Conservation (phyloP, 257 asterid genomes). For the Solanum raphanifolium region DNA sequence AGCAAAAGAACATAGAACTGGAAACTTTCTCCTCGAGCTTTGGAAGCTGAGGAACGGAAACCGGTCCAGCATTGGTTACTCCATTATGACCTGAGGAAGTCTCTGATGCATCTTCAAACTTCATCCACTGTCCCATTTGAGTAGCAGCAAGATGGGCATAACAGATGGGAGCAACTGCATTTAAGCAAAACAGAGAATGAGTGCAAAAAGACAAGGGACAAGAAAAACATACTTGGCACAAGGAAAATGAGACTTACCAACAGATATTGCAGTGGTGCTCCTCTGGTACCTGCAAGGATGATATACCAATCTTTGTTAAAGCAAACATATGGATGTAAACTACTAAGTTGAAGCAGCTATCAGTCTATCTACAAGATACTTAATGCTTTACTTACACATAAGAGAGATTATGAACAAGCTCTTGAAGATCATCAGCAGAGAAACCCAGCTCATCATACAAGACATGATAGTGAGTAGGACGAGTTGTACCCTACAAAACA, state of each 20-base stretch:
- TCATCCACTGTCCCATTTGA: conserved; percentile 89
- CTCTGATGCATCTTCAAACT: conserved; percentile 78
- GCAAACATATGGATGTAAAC: not conserved
- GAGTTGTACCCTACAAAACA: conserved; percentile 58
- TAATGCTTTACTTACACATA: conserved; percentile 56
- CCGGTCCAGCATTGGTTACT: conserved; percentile 39
- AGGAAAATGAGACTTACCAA: conserved; percentile 31
- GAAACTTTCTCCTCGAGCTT: conserved; percentile 51
- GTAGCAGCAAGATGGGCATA: conserved; percentile 96
- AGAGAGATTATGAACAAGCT: conserved; percentile 75
- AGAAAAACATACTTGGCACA: not conserved
- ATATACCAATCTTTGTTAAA: not conserved
- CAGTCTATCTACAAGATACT: not conserved
- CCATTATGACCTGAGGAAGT: conserved; percentile 78
- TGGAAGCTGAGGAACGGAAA: conserved; percentile 70
- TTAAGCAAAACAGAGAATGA: too few species aligned
- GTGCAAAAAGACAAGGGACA: not conserved
- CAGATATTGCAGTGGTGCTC: conserved; percentile 90
- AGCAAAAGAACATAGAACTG: conserved; percentile 77
- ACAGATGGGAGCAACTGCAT: conserved; percentile 82
- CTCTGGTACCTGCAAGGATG: conserved; percentile 70
- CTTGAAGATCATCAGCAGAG: conserved; percentile 79
- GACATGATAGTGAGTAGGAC: conserved; percentile 91
- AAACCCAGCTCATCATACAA: conserved; percentile 71
- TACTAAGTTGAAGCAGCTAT: not conserved